Percentiles rank a stretch among this genome's conserved stretches.
Evolutionary conservation across 148 eudicot species (phyloP).

Genomic region (Heliamphora exappendiculata): DNA sequence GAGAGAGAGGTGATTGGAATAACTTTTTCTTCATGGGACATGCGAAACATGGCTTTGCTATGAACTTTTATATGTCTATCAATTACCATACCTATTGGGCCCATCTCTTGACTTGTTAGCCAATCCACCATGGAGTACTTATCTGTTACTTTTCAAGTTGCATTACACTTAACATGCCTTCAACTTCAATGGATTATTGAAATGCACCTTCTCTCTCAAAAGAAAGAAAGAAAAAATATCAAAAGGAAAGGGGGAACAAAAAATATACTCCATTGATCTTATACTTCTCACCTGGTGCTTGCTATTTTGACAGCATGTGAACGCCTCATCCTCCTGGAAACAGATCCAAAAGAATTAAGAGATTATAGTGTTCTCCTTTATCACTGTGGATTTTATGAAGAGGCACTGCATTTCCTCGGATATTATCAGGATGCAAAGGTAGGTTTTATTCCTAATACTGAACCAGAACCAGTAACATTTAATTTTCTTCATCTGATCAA

Average conservation of each 20-base stretch:
- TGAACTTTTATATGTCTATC: too few species aligned
- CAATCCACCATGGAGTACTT: background rate
- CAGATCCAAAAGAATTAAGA: constrained; percentile 59
- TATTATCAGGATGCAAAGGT: constrained; percentile 65
- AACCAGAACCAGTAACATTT: background rate
- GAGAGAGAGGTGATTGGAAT: background rate
- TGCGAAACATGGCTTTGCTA: too few species aligned
- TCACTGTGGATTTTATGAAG: constrained; percentile 75
- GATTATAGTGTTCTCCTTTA: constrained; percentile 78
- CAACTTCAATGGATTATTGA: background rate
- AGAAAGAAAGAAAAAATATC: background rate
- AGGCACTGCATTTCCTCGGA: constrained; percentile 49
- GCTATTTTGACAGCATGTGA: constrained; percentile 61
- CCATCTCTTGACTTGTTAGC: too few species aligned
- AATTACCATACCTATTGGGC: too few species aligned
- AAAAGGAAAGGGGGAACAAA: background rate
- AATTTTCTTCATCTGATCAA: background rate
- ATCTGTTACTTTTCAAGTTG: background rate
- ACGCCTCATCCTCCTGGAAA: constrained; percentile 67
- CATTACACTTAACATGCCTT: background rate
- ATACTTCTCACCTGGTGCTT: background rate
- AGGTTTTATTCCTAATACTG: background rate
- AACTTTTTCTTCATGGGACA: too few species aligned
- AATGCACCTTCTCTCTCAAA: too few species aligned
- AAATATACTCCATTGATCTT: background rate